A percentile compares a stretch with the other conserved stretches of the same genome.
phyloP scores from a whole-genome alignment of 176 grass and related monocot species.

The Bromus sterilis region DNA sequence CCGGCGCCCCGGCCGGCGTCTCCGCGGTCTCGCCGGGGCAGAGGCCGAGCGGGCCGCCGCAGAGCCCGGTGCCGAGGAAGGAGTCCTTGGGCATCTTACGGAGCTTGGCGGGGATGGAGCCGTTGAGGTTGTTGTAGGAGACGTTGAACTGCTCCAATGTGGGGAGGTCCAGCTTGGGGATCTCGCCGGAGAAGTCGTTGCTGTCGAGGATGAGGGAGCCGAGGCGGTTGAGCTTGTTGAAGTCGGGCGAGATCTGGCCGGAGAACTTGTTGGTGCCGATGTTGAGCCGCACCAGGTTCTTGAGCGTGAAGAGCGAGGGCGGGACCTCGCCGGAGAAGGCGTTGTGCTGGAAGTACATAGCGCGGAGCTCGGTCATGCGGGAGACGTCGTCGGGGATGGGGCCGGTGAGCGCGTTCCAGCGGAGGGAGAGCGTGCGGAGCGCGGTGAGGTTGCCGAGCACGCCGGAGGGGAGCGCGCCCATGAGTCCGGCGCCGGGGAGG shows the following conservation, averaged over 20 bases:
- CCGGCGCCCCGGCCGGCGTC: conserved; percentile 36
- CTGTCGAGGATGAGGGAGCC: conserved; percentile 64
- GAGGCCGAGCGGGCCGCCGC: conserved; percentile 65
- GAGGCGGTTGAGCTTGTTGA: conserved; percentile 77
- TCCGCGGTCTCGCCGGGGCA: conserved; percentile 61
- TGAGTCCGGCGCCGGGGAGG: conserved; percentile 69
- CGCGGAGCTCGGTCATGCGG: conserved; percentile 62
- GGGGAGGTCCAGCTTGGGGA: conserved; percentile 66
- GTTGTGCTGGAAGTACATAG: conserved; percentile 88
- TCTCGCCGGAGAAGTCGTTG: conserved; percentile 70
- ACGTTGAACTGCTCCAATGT: conserved; percentile 90
- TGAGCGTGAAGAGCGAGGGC: conserved; percentile 41
- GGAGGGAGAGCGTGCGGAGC: conserved; percentile 83
- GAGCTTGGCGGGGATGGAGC: conserved; percentile 78
- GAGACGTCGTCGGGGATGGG: conserved; percentile 57
- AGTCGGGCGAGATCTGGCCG: conserved; percentile 55
- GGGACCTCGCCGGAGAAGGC: conserved; percentile 65
- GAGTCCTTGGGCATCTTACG: conserved; percentile 62
- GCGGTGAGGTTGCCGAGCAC: conserved; percentile 72
- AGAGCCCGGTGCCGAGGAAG: conserved; percentile 69
- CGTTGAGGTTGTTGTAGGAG: conserved; percentile 81
- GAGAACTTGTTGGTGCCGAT: conserved; percentile 70
- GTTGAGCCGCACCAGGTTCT: conserved; percentile 81
- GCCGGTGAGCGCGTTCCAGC: conserved; percentile 74
- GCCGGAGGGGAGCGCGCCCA: conserved; percentile 60